phyloP scores from a whole-genome alignment of 805 yeast genomes.

The Nakazawaea wyomingensis region DNA sequence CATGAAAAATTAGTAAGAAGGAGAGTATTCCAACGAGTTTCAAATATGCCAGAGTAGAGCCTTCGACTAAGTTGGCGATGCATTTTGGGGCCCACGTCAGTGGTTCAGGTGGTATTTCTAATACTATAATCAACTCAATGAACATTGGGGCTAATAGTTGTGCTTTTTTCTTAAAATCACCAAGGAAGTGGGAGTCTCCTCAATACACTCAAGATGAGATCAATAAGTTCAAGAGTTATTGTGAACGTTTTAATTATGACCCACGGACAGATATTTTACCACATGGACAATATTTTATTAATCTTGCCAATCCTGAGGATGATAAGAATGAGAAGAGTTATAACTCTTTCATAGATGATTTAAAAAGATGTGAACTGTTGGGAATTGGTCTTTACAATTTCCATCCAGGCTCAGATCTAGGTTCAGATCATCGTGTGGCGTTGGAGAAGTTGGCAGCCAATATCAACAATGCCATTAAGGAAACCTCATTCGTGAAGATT shows the following conservation, averaged over 20 bases:
- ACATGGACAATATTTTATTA: conserved; percentile 92
- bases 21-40: conserved; percentile 12
- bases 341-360: conserved; percentile 78
- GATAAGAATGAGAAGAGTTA: conserved; percentile 75
- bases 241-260: conserved; percentile 60
- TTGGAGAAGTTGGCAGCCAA: conserved; percentile 67
- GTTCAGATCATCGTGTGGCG: conserved; percentile 59
- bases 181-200: conserved; percentile 88
- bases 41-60: conserved; percentile 33
- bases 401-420: conserved; percentile 88
- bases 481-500: conserved; percentile 75
- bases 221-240: conserved; percentile 54
- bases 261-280: conserved; percentile 81
- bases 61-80: conserved; percentile 33
- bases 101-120: conserved; percentile 62
- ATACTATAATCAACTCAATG: conserved; percentile 35
- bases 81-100: conserved; percentile 90
- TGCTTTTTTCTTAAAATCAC: conserved; percentile 87
- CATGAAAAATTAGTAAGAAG: conserved; percentile 11
- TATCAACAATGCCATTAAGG: conserved; percentile 70
- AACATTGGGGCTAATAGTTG: conserved; percentile 69
- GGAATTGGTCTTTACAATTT: conserved; percentile 84
- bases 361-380: conserved; percentile 78
- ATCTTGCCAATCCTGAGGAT: conserved; percentile 83
- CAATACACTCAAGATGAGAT: conserved; percentile 65